phyloP scores from a whole-genome alignment of 768 basidiomycete genomes.

The Leccinum olivaceopallidum region DNA sequence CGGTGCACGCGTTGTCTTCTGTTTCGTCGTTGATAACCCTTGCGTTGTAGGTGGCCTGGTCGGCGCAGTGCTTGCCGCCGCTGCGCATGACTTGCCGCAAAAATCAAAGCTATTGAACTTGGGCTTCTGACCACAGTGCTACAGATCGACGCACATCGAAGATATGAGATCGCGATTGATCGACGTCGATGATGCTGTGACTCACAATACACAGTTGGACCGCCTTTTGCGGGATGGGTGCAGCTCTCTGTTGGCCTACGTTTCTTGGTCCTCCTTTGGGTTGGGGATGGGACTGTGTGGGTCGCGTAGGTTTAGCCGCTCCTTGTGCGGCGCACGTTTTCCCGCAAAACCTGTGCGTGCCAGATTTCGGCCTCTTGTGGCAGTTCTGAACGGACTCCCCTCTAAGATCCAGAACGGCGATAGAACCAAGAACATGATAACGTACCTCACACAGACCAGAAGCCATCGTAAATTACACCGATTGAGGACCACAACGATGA shows the following conservation, averaged over 20 bases:
- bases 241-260: constrained; percentile 13
- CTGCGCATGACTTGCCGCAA: constrained; percentile 66
- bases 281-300: constrained; percentile 17
- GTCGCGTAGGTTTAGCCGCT: constrained; percentile 12
- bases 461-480: constrained; percentile 27
- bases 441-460: constrained; percentile 31
- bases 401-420: constrained; percentile 5
- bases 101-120: constrained; percentile 60
- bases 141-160: constrained; percentile 26
- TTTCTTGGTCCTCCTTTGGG: constrained; percentile 15
- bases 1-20: constrained; percentile 15
- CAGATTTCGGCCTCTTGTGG: constrained; percentile 53
- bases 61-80: constrained; percentile 39
- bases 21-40: constrained; percentile 18
- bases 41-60: constrained; percentile 19
- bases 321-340: constrained; percentile 54
- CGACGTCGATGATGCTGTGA: constrained; percentile 13
- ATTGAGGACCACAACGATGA: constrained; percentile 8
- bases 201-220: constrained; percentile 31
- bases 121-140: constrained; percentile 58
- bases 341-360: constrained; percentile 55
- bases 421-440: neutral
- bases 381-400: constrained; percentile 43
- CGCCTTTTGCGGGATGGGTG: constrained; percentile 19
- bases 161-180: too few relatives aligned